These are phyloP conservation scores for Sicyos baderoa DNA, from an alignment of 306 rosid genomes.

Conservation along the genomic window DNA sequence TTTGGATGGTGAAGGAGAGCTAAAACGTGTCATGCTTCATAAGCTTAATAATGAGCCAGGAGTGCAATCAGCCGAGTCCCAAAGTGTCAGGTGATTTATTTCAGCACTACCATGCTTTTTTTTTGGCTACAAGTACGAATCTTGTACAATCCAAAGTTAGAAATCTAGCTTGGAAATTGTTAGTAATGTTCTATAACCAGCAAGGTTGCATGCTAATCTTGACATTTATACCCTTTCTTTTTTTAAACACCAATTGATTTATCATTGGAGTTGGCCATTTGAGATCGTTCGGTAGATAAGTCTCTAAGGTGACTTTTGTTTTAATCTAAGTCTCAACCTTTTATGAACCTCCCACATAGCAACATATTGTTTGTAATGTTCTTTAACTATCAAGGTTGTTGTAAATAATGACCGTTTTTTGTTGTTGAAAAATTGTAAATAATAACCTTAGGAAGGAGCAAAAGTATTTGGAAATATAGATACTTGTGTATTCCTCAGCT, in stretches of 20 bases:
- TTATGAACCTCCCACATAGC: background rate
- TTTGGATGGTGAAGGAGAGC: conserved; percentile 57
- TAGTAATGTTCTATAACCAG: background rate
- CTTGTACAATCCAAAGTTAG: background rate
- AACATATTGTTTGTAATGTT: background rate
- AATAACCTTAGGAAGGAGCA: no score
- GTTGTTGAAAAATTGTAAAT: no score
- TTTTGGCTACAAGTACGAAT: conserved; percentile 2
- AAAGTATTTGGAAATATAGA: no score
- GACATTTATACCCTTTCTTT: background rate
- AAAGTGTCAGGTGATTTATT: conserved; percentile 54
- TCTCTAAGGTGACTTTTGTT: background rate
- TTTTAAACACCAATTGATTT: background rate
- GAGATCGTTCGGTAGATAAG: conserved; percentile 1
- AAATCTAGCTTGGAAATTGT: conserved; percentile 7
- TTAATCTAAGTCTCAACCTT: background rate
- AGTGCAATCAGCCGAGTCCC: conserved; percentile 48
- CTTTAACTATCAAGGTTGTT: background rate
- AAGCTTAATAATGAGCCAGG: conserved; percentile 51
- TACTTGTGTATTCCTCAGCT: no score
- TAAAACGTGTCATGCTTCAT: conserved; percentile 44
- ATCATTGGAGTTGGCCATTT: background rate
- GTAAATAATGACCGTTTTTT: no score
- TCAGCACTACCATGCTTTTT: background rate
- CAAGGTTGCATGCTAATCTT: background rate